Base-by-base conservation (phyloP, 2,329 filamentous ascomycete genomes). In the Pezicula radicicola region DNA sequence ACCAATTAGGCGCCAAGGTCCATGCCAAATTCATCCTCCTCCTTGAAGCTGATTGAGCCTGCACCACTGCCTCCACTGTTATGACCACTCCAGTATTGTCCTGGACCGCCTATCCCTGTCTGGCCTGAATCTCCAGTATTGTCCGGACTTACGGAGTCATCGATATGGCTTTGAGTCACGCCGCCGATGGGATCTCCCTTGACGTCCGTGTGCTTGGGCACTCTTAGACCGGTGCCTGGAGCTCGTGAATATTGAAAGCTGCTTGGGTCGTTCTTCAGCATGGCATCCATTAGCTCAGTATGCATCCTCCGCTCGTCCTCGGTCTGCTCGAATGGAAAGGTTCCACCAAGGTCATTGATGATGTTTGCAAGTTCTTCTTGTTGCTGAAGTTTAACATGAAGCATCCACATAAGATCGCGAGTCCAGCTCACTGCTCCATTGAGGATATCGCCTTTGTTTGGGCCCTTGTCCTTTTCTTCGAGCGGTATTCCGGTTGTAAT, bases 401-500 rank as follows among this genome's bases (percentile, higher is more conserved):
- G 76, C 75, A 95, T 87, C 94, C 94, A 97, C 91, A 97, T 96
- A 48, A 99, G 78, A 72, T 99, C 94, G 57, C 93, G 85, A 55
- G 91, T 97, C 94, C 94, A 99, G 72, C 91, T 91, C 49, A 97
- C 94, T 33, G 93, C 89, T 28, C 94, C 93, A 66, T 97, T 97
- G 63, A 99, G 85, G 54, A 99, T 97, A 63, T 99, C 94, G 46
- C 94, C 94, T 74, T 99, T 99, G 77, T 97, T 97, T 6, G 94
- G 94, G 0, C 94, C 94, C 68, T 97, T 97, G 73, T 99, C 94
- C 69, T 97, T 97, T 61, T 97, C 94, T 63, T 99, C 94, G 35
- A 96, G 81, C 0, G 94, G 93, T 28, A 97, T 80, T 13, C 92
- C 91, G 58, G 93, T 93, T 6, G 91, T 96, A 63, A 97, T 97